These are phyloP conservation scores for Lumnitzera racemosa DNA, from an alignment of 345 rosid genomes.

Conservation along the genomic window DNA sequence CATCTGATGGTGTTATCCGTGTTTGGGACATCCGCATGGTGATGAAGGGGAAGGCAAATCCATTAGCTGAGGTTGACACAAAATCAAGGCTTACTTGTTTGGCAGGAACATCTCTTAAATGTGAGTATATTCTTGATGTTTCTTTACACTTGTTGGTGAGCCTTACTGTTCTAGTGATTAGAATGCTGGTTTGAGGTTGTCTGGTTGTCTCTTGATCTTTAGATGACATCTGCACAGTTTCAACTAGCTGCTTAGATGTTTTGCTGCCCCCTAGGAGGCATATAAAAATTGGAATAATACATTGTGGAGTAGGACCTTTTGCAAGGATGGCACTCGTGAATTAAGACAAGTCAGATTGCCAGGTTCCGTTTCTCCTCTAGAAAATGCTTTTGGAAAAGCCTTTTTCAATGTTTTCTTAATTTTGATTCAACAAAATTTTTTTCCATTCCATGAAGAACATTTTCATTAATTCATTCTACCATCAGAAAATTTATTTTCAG, in stretches of 20 bases:
- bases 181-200: not conserved
- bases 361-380: no score
- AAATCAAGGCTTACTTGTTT: constrained; percentile 92
- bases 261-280: no score
- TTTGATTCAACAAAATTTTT: not conserved
- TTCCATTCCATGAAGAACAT: no score
- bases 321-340: no score
- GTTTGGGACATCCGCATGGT: constrained; percentile 92
- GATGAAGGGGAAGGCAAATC: constrained; percentile 49
- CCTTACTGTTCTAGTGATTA: no score
- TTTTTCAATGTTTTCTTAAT: not conserved
- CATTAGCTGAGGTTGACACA: constrained; percentile 74
- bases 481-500: no score
- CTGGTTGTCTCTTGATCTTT: not conserved
- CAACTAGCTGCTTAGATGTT: no score
- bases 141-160: not conserved
- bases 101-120: constrained; percentile 66
- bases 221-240: no score
- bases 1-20: constrained; percentile 83
- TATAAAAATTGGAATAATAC: no score
- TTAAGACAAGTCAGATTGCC: no score
- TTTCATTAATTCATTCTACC: no score
- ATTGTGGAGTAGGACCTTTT: no score
- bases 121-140: constrained; percentile 30
- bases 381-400: not conserved